phyloP scores from a whole-genome alignment of 116 monocot species.

The Cymodocea nodosa region DNA sequence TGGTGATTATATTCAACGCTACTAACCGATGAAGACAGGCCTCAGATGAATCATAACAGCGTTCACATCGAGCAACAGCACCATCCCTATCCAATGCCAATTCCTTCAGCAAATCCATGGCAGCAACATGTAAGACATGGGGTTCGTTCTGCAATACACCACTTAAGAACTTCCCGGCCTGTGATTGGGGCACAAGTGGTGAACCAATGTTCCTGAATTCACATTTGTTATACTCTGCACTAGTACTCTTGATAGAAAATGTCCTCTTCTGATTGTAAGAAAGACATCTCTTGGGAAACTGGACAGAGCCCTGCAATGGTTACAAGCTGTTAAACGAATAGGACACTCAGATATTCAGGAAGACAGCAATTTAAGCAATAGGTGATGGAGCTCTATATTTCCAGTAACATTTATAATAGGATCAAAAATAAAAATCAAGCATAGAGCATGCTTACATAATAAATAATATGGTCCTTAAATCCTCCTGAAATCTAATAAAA shows the following conservation, averaged over 20 bases:
- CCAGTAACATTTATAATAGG: no score
- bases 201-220: not conserved
- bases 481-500: no score
- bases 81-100: conserved; percentile 30
- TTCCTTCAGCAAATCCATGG: conserved; percentile 33
- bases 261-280: not conserved
- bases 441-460: no score
- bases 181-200: conserved; percentile 40
- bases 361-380: no score
- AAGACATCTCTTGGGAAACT: no score
- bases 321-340: no score
- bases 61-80: conserved; percentile 33
- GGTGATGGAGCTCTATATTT: no score
- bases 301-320: no score
- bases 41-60: conserved; percentile 31
- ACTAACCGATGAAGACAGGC: conserved; percentile 46
- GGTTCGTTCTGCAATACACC: conserved; percentile 45
- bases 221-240: conserved; percentile 18
- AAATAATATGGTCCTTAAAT: no score
- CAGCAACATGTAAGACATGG: conserved; percentile 34
- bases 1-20: no score
- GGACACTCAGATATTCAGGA: no score
- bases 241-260: conserved; percentile 3
- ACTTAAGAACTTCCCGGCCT: conserved; percentile 42
- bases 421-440: no score